Percentiles rank a stretch among this genome's conserved stretches.
Evolutionary conservation across 169 alveolate species (phyloP).

Genomic region (Plasmodium cynomolgi): DNA sequence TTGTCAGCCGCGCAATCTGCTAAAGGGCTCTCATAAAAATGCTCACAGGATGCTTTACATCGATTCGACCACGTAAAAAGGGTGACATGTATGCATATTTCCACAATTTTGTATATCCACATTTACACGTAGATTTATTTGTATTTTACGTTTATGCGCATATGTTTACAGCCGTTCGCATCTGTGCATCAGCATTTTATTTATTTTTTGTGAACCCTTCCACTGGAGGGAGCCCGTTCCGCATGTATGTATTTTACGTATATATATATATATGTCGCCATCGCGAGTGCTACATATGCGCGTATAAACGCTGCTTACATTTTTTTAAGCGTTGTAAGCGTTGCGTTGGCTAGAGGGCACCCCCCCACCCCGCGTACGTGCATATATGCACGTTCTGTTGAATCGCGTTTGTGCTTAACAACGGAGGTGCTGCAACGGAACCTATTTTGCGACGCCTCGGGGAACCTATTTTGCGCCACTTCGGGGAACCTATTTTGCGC

Average conservation of each 20-base stretch:
- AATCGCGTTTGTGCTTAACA: neutral
- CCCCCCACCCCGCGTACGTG: neutral
- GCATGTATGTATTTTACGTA: neutral
- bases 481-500: neutral
- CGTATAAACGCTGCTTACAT: neutral
- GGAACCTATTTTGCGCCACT: no score
- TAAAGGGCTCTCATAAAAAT: neutral
- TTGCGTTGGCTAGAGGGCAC: neutral
- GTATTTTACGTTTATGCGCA: neutral
- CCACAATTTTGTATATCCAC: neutral
- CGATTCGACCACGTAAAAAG: neutral
- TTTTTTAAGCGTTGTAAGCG: neutral
- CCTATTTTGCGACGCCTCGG: no score
- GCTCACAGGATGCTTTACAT: neutral
- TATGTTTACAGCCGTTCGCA: neutral
- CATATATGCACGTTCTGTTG: neutral
- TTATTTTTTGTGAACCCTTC: neutral
- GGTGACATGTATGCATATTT: neutral
- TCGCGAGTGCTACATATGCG: neutral
- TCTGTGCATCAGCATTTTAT: conserved; percentile 2
- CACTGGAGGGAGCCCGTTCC: neutral
- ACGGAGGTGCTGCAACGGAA: neutral
- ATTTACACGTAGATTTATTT: neutral
- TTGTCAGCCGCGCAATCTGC: neutral
- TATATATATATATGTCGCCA: neutral